These are phyloP conservation scores for Dryadomyces sulphureus DNA, from an alignment of 2,329 filamentous ascomycete genomes.

Conservation along the genomic window DNA sequence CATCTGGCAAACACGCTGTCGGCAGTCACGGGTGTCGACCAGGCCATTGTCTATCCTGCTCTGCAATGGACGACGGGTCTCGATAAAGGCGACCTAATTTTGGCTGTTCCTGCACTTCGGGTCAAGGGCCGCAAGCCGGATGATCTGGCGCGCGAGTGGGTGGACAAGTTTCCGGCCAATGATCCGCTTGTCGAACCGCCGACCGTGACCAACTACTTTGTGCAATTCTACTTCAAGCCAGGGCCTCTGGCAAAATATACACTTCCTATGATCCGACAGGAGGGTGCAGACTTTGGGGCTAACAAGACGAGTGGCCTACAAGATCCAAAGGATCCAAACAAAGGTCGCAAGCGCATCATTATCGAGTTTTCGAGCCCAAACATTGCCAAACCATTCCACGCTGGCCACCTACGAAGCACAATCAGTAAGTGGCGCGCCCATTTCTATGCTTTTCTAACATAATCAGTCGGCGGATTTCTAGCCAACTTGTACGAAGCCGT, in stretches of 20 bases:
- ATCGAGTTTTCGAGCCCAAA: slow-evolving; percentile 79
- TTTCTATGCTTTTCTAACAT: background rate
- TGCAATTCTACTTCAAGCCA: slow-evolving; percentile 72
- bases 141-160: slow-evolving; percentile 47
- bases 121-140: slow-evolving; percentile 56
- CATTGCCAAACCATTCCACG: slow-evolving; percentile 75
- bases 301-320: slow-evolving; percentile 45
- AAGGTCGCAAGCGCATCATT: slow-evolving; percentile 51
- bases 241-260: slow-evolving; percentile 49
- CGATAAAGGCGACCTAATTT: slow-evolving; percentile 69
- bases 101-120: slow-evolving; percentile 67
- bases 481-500: slow-evolving; percentile 55
- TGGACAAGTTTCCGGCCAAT: slow-evolving; percentile 37
- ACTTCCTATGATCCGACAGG: slow-evolving; percentile 53
- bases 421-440: slow-evolving; percentile 30
- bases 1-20: slow-evolving; percentile 58
- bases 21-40: slow-evolving; percentile 54
- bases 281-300: slow-evolving; percentile 46
- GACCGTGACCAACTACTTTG: slow-evolving; percentile 48
- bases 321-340: slow-evolving; percentile 44
- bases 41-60: slow-evolving; percentile 56
- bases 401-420: slow-evolving; percentile 61
- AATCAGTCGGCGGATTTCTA: slow-evolving; percentile 51
- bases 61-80: slow-evolving; percentile 66
- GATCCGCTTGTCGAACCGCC: slow-evolving; percentile 61